These are phyloP conservation scores for Fusarium sp. DNA, from an alignment of 2,329 filamentous ascomycete genomes.

Conservation along the genomic window DNA sequence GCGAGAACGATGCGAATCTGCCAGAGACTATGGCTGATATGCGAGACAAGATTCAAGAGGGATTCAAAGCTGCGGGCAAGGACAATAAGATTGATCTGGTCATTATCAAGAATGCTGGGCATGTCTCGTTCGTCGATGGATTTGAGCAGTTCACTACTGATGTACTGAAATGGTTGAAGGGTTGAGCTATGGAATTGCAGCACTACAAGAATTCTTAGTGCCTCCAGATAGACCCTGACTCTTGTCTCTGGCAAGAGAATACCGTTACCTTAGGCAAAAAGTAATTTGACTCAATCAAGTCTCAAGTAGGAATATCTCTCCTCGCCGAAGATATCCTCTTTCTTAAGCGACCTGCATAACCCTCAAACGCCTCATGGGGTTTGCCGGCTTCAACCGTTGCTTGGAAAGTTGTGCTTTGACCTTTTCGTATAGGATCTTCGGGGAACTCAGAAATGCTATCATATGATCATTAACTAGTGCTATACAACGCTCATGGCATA, in stretches of 20 bases:
- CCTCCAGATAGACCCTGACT: no score
- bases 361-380: no score
- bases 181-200: background rate
- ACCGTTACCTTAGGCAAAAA: background rate
- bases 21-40: slow-evolving; percentile 58
- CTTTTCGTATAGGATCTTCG: background rate
- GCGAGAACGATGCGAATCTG: slow-evolving; percentile 60
- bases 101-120: slow-evolving; percentile 56
- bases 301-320: background rate
- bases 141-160: slow-evolving; percentile 50
- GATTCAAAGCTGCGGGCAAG: slow-evolving; percentile 50
- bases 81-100: slow-evolving; percentile 50
- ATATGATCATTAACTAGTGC: background rate
- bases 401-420: background rate
- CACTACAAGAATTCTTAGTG: background rate
- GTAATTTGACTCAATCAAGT: background rate
- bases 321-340: background rate
- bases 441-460: slow-evolving; percentile 5
- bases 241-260: background rate
- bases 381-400: no score
- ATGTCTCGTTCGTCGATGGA: slow-evolving; percentile 58
- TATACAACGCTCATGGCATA: background rate
- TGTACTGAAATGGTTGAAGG: slow-evolving; percentile 26
- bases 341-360: background rate
- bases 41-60: slow-evolving; percentile 54